These are phyloP conservation scores for Yamadazyma ubonensis DNA, from an alignment of 805 yeast species.

Conservation along the genomic window DNA sequence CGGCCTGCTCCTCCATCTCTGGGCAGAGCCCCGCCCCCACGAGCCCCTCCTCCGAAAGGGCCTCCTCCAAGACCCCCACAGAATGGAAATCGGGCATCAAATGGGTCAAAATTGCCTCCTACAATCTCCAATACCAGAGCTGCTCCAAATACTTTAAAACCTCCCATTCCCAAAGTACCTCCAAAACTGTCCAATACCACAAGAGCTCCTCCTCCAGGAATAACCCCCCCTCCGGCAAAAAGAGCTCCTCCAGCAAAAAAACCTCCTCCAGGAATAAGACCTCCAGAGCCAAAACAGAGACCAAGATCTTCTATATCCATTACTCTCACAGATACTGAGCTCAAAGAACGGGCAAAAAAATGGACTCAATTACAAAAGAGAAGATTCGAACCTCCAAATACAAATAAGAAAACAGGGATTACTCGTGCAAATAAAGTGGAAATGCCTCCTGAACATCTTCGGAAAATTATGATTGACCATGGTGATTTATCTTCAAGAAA, in stretches of 20 bases:
- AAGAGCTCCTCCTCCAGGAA: not conserved
- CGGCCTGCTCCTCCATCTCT: no score
- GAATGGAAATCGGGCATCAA: no score
- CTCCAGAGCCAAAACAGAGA: no score
- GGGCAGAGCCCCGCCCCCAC: no score
- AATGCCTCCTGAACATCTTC: slow-evolving; percentile 91
- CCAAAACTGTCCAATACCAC: not conserved
- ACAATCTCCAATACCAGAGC: no score
- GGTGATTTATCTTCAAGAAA: slow-evolving; percentile 80
- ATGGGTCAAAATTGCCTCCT: no score
- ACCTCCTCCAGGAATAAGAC: slow-evolving; percentile 24
- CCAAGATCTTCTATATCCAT: no score
- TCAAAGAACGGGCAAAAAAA: slow-evolving; percentile 46
- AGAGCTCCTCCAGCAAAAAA: slow-evolving; percentile 15
- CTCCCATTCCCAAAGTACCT: slow-evolving; percentile 12
- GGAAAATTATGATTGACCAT: slow-evolving; percentile 80
- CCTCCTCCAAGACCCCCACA: no score
- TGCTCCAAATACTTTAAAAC: no score
- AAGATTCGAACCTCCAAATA: slow-evolving; percentile 42
- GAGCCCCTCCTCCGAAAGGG: no score
- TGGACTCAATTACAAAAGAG: slow-evolving; percentile 67
- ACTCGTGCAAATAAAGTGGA: slow-evolving; percentile 66
- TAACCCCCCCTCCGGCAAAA: not conserved
- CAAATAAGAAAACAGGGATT: slow-evolving; percentile 30
- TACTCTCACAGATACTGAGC: slow-evolving; percentile 28